Evolutionary conservation across 306 rosid species (phyloP).

Genomic region (Nissolia schottii): DNA sequence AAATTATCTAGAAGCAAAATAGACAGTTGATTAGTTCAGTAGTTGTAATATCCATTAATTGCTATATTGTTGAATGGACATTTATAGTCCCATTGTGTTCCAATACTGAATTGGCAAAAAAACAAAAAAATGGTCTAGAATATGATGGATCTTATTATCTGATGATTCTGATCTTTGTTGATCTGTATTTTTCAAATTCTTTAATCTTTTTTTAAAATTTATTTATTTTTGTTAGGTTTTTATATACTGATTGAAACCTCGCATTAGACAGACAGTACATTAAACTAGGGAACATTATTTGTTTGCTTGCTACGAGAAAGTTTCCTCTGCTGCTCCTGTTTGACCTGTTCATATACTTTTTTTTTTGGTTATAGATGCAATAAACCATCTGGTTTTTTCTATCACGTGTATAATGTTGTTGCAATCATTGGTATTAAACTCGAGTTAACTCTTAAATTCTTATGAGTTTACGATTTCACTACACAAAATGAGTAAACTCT

Average conservation of each 20-base stretch:
- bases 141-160: not conserved
- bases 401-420: not conserved
- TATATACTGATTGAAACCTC: not conserved
- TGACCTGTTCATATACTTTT: not conserved
- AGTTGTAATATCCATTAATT: not conserved
- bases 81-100: not conserved
- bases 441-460: too few species aligned
- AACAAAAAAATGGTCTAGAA: not conserved
- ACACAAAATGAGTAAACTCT: too few species aligned
- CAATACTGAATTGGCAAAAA: not conserved
- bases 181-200: not conserved
- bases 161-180: not conserved
- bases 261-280: not conserved
- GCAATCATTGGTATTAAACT: too few species aligned
- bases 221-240: not conserved
- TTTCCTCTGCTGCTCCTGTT: constrained; percentile 1
- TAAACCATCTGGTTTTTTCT: not conserved
- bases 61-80: not conserved
- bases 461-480: too few species aligned
- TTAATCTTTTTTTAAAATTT: not conserved
- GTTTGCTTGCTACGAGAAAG: not conserved
- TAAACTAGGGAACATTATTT: not conserved
- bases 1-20: not conserved
- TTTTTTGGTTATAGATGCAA: not conserved
- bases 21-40: not conserved